These are phyloP conservation scores for Teunomyces panamensis DNA, from an alignment of 805 yeast genomes.

Conservation along the genomic window DNA sequence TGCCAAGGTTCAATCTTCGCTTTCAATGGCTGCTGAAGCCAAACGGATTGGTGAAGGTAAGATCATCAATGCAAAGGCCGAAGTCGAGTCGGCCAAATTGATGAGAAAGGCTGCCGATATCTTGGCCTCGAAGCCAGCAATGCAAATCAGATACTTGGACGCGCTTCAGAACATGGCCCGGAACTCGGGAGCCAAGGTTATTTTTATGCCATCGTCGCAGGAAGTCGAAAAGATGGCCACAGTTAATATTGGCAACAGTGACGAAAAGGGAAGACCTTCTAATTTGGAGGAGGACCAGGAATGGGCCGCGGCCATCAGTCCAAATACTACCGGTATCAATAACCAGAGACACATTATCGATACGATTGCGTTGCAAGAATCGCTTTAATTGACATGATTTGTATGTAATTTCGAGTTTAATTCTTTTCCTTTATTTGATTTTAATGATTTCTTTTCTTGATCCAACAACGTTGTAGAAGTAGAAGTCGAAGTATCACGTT, in stretches of 20 bases:
- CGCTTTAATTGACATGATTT: slow-evolving; percentile 11
- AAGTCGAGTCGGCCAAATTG: slow-evolving; percentile 70
- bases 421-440: neutral
- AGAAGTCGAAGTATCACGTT: neutral
- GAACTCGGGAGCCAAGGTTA: slow-evolving; percentile 60
- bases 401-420: neutral
- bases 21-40: slow-evolving; percentile 74
- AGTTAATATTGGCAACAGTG: slow-evolving; percentile 13
- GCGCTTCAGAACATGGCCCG: slow-evolving; percentile 77
- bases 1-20: slow-evolving; percentile 51
- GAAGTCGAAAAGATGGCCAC: slow-evolving; percentile 40
- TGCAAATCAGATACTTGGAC: slow-evolving; percentile 75
- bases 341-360: slow-evolving; percentile 14
- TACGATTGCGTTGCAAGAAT: slow-evolving; percentile 34
- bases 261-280: slow-evolving; percentile 7
- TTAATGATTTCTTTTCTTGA: neutral
- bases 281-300: slow-evolving; percentile 23
- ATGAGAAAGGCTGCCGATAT: slow-evolving; percentile 80
- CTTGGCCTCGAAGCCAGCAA: slow-evolving; percentile 69
- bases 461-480: neutral
- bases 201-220: slow-evolving; percentile 63
- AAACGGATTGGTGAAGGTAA: slow-evolving; percentile 74
- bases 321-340: slow-evolving; percentile 7
- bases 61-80: slow-evolving; percentile 72
- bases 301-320: slow-evolving; percentile 16